A percentile compares a stretch with the other conserved stretches of the same genome.
Conservation (phyloP, 2,329 filamentous ascomycete species). For the Penicillium griseofulvum region DNA sequence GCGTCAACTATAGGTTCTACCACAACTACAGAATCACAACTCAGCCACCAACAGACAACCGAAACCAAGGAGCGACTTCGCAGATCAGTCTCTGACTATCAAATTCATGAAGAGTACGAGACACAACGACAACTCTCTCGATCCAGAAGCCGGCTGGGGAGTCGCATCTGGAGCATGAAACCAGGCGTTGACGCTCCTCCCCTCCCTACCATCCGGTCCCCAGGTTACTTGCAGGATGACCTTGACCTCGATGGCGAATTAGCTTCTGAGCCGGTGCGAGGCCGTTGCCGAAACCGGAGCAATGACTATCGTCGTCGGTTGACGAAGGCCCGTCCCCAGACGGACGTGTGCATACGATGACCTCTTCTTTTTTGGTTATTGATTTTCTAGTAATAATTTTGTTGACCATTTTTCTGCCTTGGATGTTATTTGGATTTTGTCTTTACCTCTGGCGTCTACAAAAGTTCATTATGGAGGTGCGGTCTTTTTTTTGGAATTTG, state of each 20-base stretch:
- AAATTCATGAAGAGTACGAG: neutral
- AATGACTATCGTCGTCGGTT: constrained; percentile 21
- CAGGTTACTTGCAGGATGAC: constrained; percentile 9
- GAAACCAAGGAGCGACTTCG: constrained; percentile 4
- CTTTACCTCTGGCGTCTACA: neutral
- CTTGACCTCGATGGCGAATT: constrained; percentile 1
- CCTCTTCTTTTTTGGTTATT: constrained; percentile 11
- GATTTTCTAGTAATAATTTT: neutral
- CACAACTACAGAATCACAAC: neutral
- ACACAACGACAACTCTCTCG: constrained; percentile 9
- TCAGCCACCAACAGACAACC: constrained; percentile 1
- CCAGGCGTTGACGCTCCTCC: constrained; percentile 19
- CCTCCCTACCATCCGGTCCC: constrained; percentile 22
- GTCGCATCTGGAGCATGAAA: constrained; percentile 18
- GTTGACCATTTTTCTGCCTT: neutral
- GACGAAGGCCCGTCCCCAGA: constrained; percentile 15
- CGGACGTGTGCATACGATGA: constrained; percentile 16
- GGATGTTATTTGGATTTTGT: neutral
- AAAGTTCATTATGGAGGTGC: constrained; percentile 3
- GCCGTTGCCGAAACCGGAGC: constrained; percentile 25
- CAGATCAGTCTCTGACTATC: constrained; percentile 15
- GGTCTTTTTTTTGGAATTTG: neutral
- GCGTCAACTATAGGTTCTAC: constrained; percentile 5
- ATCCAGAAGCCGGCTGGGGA: constrained; percentile 12
- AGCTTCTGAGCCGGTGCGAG: constrained; percentile 19